A percentile compares a stretch with the other conserved stretches of the same genome.
Conservation (phyloP, 179 eudicot species). For the Amaranthus tricolor region DNA sequence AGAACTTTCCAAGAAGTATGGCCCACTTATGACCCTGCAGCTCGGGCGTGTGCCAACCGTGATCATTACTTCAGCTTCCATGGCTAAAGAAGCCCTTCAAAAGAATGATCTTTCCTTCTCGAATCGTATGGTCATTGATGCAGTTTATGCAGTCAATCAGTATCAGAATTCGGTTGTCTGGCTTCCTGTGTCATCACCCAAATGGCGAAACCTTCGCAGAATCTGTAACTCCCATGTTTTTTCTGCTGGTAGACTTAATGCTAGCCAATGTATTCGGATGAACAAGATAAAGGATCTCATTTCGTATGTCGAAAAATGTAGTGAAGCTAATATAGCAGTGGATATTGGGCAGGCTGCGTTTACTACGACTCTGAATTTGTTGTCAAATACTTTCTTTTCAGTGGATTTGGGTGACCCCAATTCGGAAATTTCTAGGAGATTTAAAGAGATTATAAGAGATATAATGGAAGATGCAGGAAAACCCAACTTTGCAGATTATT, state of each 20-base stretch:
- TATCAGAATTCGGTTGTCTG: constrained; percentile 31
- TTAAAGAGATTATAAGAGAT: constrained; percentile 34
- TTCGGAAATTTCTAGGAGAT: constrained; percentile 36
- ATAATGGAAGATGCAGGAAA: constrained; percentile 48
- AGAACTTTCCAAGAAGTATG: constrained; percentile 32
- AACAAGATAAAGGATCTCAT: constrained; percentile 31
- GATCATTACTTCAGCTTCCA: constrained; percentile 28
- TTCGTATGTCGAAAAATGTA: constrained; percentile 22
- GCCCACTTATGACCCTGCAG: constrained; percentile 34
- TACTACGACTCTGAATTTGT: constrained; percentile 27
- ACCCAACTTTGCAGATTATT: constrained; percentile 60
- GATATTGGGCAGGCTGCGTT: constrained; percentile 33
- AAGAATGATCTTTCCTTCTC: constrained; percentile 34
- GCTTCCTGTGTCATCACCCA: constrained; percentile 17
- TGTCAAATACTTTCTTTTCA: constrained; percentile 41
- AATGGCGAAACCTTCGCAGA: constrained; percentile 41
- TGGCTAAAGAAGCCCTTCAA: constrained; percentile 34
- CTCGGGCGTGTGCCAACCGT: constrained; percentile 36
- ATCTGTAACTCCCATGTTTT: constrained; percentile 33
- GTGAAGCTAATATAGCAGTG: constrained; percentile 21
- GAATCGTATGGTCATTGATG: constrained; percentile 23
- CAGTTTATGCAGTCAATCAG: constrained; percentile 25
- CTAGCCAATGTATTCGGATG: constrained; percentile 23
- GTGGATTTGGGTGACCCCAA: constrained; percentile 41
- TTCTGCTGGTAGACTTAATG: constrained; percentile 29